Conservation (phyloP, 1,284 basidiomycete genomes). For the Pterulicium gracile region DNA sequence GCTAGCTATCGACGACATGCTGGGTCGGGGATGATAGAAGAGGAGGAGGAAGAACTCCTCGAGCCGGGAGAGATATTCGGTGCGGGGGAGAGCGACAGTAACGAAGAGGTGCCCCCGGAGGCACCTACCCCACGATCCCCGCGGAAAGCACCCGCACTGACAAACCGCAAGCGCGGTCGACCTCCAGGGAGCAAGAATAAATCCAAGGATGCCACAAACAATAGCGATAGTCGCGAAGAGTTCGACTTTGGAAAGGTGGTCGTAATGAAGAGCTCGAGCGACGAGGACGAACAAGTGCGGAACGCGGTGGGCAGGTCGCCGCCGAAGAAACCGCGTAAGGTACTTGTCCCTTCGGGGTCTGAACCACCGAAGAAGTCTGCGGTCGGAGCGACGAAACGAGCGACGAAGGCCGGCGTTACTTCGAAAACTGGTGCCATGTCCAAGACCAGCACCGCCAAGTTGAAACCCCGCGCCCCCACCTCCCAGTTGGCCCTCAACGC, state of each 20-base stretch:
- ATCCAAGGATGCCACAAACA: neutral
- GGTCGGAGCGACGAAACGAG: no score
- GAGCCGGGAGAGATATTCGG: conserved; percentile 20
- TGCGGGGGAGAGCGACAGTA: conserved; percentile 13
- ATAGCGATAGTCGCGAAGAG: conserved; percentile 3
- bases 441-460: no score
- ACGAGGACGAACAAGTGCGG: no score
- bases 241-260: conserved; percentile 4
- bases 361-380: no score
- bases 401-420: no score
- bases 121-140: neutral
- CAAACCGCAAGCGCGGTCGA: conserved; percentile 2
- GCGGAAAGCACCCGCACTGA: neutral
- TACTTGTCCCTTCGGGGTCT: no score
- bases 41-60: conserved; percentile 15
- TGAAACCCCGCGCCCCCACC: neutral
- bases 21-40: conserved; percentile 16
- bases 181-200: neutral
- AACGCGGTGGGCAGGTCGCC: no score
- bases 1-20: conserved; percentile 53
- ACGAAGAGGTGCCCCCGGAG: neutral
- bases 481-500: neutral
- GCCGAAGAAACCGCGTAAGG: no score
- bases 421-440: no score
- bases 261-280: no score